These are phyloP conservation scores for Ceratobasidium sp. DNA, from an alignment of 1,284 basidiomycete genomes.

Conservation along the genomic window DNA sequence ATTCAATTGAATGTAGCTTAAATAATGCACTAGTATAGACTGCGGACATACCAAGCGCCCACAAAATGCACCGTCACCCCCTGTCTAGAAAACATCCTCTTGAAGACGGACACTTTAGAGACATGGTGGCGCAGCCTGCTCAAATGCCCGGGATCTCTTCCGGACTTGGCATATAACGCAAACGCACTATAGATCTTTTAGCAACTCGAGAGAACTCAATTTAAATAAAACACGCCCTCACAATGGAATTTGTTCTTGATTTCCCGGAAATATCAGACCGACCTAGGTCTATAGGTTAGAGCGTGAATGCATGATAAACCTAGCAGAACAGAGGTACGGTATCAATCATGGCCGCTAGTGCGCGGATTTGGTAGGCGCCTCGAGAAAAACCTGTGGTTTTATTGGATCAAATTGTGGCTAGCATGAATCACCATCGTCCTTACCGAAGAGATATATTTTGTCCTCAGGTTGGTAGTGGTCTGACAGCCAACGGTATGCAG, in stretches of 20 bases:
- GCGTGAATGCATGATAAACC: too few relatives aligned
- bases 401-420: neutral
- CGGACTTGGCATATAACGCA: constrained; percentile 36
- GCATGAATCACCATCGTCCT: neutral
- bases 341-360: constrained; percentile 59
- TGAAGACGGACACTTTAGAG: constrained; percentile 52
- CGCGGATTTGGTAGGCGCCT: constrained; percentile 61
- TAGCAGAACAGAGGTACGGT: constrained; percentile 49
- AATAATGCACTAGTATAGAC: neutral
- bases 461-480: constrained; percentile 40
- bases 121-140: constrained; percentile 47
- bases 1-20: neutral
- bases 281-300: constrained; percentile 48
- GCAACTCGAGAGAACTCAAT: neutral
- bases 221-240: constrained; percentile 44
- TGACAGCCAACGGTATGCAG: constrained; percentile 44
- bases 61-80: constrained; percentile 55
- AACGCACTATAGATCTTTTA: neutral
- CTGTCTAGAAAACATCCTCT: constrained; percentile 54
- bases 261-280: constrained; percentile 53
- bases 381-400: constrained; percentile 58
- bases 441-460: constrained; percentile 45
- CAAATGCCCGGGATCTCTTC: constrained; percentile 57
- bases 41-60: constrained; percentile 55
- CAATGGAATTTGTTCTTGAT: constrained; percentile 56